Evolutionary conservation across 2,329 filamentous ascomycete species (phyloP), one percentile per base, ranked within the genome.

Genomic region (Curvularia eragrostidis): DNA sequence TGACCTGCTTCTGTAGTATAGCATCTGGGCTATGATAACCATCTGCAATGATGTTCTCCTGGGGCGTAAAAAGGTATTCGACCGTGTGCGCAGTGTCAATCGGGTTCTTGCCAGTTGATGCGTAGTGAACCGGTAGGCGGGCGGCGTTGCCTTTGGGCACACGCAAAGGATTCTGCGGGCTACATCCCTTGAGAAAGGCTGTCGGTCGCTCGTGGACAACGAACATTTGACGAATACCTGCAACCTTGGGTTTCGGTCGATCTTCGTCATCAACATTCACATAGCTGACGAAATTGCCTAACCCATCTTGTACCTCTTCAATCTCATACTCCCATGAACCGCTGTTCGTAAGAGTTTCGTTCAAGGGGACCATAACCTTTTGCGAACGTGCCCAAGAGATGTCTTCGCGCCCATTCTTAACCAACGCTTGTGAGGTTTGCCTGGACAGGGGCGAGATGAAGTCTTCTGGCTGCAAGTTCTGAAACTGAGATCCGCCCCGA

Each of bases 401-500:
- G 64, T 94, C 90, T 46, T 90, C 83, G 28, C 86, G 82, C 10
- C 78, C 80, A 1, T 78, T 84, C 12, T 83, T 78, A 41, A 89
- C 80, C 41, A 93, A 56, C 18, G 83, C 83, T 19, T 83, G 83
- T 1, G 85, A 82, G 24, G 80, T 82, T 48, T 84, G 81, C 48
- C 84, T 84, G n/a, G 90, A 78, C 34, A 96, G 81, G 1, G 93
- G 92, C 1, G 92, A 96, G 3, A 85, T 82, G 69, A 93, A 89
- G 34, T 91, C 91, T 48, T 97, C 93, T 0, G 95, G 93, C 68
- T 97, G 93, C 43, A 99, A 87, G 70, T 91, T 97, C 77, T 98
- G 93, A 67, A 96, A 94, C 39, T 75, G 69, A 62, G 94, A 92
- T 65, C 93, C 92, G 59, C 91, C 91, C 67, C 89, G 88, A 63